Evolutionary conservation across 2,329 filamentous ascomycete genomes (phyloP).

Genomic region (Trichoderma koningiopsis): DNA sequence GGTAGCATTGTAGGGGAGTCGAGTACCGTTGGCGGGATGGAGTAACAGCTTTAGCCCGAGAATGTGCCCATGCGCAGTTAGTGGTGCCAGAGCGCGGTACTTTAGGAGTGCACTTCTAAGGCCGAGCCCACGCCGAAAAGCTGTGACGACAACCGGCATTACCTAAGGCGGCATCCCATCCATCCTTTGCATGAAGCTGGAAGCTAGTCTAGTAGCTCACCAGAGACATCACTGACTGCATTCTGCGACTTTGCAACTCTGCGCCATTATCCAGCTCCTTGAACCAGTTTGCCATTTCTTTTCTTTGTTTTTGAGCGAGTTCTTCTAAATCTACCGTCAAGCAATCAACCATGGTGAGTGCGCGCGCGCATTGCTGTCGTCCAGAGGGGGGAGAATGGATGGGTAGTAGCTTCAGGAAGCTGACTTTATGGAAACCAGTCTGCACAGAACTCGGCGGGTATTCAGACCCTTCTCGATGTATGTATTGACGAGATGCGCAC

Average conservation of each 20-base stretch:
- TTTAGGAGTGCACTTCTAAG: constrained; percentile 7
- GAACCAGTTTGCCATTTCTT: background rate
- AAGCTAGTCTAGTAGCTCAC: background rate
- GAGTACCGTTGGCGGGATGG: background rate
- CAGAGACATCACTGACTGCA: background rate
- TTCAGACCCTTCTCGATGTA: constrained; percentile 98
- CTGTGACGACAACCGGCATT: constrained; percentile 25
- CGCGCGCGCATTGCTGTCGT: background rate
- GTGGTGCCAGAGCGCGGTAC: background rate
- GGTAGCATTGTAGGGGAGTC: background rate
- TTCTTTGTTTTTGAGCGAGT: constrained; percentile 1
- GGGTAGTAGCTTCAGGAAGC: constrained; percentile 4
- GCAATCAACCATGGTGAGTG: constrained; percentile 7
- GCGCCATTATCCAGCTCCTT: background rate
- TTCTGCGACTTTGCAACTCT: background rate
- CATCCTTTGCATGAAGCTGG: background rate
- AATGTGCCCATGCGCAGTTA: background rate
- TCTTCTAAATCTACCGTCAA: background rate
- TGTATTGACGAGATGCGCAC: constrained; percentile 36
- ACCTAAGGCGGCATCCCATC: constrained; percentile 17
- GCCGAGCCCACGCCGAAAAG: constrained; percentile 12
- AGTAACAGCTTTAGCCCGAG: background rate
- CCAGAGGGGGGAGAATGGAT: background rate
- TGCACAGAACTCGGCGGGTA: constrained; percentile 96
- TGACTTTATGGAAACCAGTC: constrained; percentile 59